Percentiles rank a stretch among this genome's conserved stretches.
Evolutionary conservation across 2,329 filamentous ascomycete species (phyloP).

Genomic region (Fusarium chaquense): DNA sequence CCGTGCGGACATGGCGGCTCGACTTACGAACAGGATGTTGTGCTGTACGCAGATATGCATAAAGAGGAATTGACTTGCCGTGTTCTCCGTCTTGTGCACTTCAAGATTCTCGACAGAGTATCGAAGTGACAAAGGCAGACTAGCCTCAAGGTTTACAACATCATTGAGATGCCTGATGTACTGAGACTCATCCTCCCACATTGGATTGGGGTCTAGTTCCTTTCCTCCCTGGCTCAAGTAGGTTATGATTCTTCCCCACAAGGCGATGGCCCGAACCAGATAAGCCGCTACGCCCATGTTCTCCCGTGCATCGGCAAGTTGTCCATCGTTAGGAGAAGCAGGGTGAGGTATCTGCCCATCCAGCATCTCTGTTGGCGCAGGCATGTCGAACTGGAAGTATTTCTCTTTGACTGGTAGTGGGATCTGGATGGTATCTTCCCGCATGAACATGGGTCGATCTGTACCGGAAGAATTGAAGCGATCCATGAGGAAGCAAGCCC

Average conservation of each 20-base stretch:
- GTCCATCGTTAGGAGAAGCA: conserved; percentile 71
- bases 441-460: conserved; percentile 89
- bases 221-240: conserved; percentile 93
- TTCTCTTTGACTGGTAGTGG: conserved; percentile 92
- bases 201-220: conserved; percentile 78
- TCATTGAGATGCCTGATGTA: conserved; percentile 78
- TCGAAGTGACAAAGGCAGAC: conserved; percentile 76
- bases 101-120: conserved; percentile 87
- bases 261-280: conserved; percentile 83
- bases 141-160: conserved; percentile 75
- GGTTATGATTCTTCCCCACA: conserved; percentile 91
- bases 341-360: conserved; percentile 76
- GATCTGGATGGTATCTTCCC: conserved; percentile 88
- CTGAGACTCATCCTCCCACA: conserved; percentile 86
- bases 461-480: conserved; percentile 96
- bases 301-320: conserved; percentile 73
- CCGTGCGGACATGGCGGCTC: conserved; percentile 82
- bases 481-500: conserved; percentile 98
- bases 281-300: conserved; percentile 97
- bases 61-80: conserved; percentile 92
- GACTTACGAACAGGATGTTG: conserved; percentile 88
- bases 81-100: conserved; percentile 83
- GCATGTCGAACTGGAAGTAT: conserved; percentile 91
- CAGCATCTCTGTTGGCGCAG: conserved; percentile 85
- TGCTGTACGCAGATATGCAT: conserved; percentile 92